Percentiles rank a stretch among this genome's conserved stretches.
phyloP scores from a whole-genome alignment of 2,329 filamentous ascomycete genomes.

The Nigrospora oryzae region DNA sequence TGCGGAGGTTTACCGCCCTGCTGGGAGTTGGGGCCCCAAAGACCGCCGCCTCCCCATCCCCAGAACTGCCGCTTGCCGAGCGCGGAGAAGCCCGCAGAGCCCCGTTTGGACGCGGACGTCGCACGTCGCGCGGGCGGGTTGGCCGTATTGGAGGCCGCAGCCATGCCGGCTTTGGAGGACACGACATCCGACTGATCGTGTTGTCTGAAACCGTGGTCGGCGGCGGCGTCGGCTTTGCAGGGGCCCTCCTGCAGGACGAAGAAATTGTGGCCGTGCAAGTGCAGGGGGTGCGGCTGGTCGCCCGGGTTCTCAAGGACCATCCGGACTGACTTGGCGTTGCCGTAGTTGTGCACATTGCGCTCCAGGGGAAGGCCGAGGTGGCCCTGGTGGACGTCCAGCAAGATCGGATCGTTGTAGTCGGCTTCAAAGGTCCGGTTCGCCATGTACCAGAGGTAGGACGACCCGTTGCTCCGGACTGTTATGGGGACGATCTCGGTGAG shows the following conservation, averaged over 20 bases:
- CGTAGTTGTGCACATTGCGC: conserved; percentile 11
- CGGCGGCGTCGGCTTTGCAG: conserved; percentile 8
- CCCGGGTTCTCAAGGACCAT: conserved; percentile 19
- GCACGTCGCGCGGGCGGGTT: too few relatives aligned
- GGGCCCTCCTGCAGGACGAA: conserved; percentile 27
- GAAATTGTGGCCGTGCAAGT: conserved; percentile 43
- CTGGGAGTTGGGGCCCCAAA: neutral
- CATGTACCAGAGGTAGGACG: conserved; percentile 10
- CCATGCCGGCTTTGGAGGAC: neutral
- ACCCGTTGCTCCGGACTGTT: conserved; percentile 9
- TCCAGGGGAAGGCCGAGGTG: conserved; percentile 5
- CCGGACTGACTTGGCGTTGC: conserved; percentile 15
- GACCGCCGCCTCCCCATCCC: neutral
- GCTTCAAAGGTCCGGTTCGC: conserved; percentile 9
- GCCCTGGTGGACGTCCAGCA: conserved; percentile 8
- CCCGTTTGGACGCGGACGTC: too few relatives aligned
- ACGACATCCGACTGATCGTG: neutral
- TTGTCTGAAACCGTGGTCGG: conserved; percentile 6
- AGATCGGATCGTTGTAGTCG: conserved; percentile 13
- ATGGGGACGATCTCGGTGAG: conserved; percentile 9
- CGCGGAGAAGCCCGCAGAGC: neutral
- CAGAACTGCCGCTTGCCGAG: neutral
- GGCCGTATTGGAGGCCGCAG: neutral
- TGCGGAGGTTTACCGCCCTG: too few relatives aligned
- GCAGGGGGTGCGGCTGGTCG: conserved; percentile 30